Evolutionary conservation across 257 asterid species (phyloP).

Genomic region (Orobanche coerulescens): DNA sequence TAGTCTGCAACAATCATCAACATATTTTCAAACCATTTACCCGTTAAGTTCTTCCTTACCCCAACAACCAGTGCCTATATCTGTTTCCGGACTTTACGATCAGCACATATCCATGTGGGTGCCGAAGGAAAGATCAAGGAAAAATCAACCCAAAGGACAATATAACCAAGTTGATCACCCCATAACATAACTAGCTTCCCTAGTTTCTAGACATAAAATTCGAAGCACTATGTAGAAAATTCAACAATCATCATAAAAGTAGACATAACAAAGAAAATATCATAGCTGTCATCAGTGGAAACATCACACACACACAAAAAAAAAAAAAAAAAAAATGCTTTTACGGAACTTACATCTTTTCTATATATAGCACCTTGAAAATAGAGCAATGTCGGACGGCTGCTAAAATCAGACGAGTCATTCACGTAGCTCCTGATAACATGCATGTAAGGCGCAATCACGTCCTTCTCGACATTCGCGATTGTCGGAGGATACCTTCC

Average conservation of each 20-base stretch:
- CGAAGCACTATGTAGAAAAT: not conserved
- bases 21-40: too few species aligned
- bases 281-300: not conserved
- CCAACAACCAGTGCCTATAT: too few species aligned
- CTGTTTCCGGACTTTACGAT: too few species aligned
- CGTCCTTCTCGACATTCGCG: conserved; percentile 82
- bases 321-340: not conserved
- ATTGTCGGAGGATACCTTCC: conserved; percentile 87
- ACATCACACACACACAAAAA: too few species aligned
- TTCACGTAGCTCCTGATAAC: conserved; percentile 43
- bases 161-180: not conserved
- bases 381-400: conserved; percentile 72
- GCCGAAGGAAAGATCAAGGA: too few species aligned
- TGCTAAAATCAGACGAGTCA: conserved; percentile 56
- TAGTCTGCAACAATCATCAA: too few species aligned
- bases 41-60: not conserved
- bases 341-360: conserved; percentile 64
- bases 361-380: conserved; percentile 95
- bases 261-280: not conserved
- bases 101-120: too few species aligned
- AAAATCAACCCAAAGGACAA: not conserved
- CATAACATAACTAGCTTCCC: conserved; percentile 4
- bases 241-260: conserved; percentile 6
- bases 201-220: not conserved
- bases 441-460: conserved; percentile 89